Base-by-base conservation (phyloP, 2,329 filamentous ascomycete genomes). In the Neobulgaria alba region DNA sequence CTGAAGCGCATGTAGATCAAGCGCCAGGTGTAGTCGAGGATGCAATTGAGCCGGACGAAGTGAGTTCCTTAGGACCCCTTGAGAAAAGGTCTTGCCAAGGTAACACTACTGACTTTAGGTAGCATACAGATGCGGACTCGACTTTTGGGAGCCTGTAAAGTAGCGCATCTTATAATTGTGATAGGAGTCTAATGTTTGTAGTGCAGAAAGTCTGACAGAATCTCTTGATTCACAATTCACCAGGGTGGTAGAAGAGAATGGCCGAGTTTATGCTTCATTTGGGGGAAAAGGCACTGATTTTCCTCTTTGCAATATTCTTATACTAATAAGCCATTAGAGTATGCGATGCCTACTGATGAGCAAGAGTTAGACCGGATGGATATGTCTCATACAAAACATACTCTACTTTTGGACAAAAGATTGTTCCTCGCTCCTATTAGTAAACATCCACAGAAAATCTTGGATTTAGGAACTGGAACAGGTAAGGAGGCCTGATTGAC, bases 301-400 rank as follows among this genome's bases (percentile, higher is more conserved):
- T 21, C 31, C 10, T 31, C 18, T 14, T 12, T 29, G 9, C n/a
- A n/a, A n/a, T n/a, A n/a, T n/a, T n/a, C n/a, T n/a, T n/a, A n/a
- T n/a, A n/a, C n/a, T n/a, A n/a, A n/a, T n/a, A n/a, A n/a, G n/a
- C n/a, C 30, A 18, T 12, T 19, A 46, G 42, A 46, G 18, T 46
- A 49, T 30, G 44, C 41, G 15, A 18, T 67, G 12, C 64, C 63
- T 5, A 66, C 65, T 55, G 64, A 67, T 32, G 61, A 65, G 33
- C 47, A 48, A 5, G 64, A 66, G 41, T 52, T 66, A 16, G 63
- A 66, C 38, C 57, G 64, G 10, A 63, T 66, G n/a, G 62, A 67
- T 42, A 56, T 66, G 53, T 58, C 57, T 10, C 64, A 67, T 44
- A 52, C 54, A 8, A 62, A 63, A 41, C 63, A 63, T 45, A 56